Conservation (phyloP, 345 rosid genomes). For the Eucalyptus paniculata region DNA sequence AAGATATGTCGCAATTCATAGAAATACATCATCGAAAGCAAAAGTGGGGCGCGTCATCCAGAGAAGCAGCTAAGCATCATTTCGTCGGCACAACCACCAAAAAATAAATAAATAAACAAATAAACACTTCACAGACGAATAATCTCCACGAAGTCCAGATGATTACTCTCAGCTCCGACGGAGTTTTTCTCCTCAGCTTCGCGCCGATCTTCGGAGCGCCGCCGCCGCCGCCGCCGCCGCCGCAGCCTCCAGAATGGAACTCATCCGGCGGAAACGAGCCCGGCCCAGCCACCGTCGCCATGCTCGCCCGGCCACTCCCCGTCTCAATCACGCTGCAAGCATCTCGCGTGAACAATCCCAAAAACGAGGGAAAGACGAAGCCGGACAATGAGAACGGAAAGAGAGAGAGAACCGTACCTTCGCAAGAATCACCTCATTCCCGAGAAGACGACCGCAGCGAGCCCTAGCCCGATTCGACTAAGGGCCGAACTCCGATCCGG, state of each 20-base stretch:
- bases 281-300: slow-evolving; percentile 66
- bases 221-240: slow-evolving; percentile 6
- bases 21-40: background rate
- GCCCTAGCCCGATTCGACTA: background rate
- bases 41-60: background rate
- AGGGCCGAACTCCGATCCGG: background rate
- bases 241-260: slow-evolving; percentile 14
- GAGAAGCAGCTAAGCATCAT: background rate
- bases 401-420: background rate
- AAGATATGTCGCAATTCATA: background rate
- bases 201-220: slow-evolving; percentile 18
- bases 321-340: background rate
- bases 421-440: background rate
- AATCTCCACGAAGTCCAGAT: background rate
- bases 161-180: slow-evolving; percentile 70
- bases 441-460: background rate
- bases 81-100: background rate
- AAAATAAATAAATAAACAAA: background rate
- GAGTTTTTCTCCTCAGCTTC: slow-evolving; percentile 64
- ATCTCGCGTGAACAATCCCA: background rate
- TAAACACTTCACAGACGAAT: background rate
- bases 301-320: slow-evolving; percentile 1
- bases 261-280: slow-evolving; percentile 28
- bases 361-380: background rate
- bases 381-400: background rate